Conservation (phyloP, 2,329 filamentous ascomycete genomes). For the Exophiala spinifera region DNA sequence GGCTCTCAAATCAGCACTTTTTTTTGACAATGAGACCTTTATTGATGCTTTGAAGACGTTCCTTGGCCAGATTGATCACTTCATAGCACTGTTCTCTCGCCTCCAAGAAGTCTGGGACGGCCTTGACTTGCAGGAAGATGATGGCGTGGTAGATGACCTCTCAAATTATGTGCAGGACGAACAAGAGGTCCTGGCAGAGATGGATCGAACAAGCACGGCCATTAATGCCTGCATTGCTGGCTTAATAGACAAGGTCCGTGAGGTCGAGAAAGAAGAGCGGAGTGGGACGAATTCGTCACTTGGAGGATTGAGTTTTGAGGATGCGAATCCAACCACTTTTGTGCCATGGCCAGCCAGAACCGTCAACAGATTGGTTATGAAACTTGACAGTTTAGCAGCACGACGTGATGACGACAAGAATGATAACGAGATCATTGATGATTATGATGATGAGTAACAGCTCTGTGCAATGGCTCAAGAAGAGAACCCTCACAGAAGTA, state of each 20-base stretch:
- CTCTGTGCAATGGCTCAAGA: not conserved
- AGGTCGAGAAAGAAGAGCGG: conserved; percentile 21
- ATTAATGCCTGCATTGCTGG: conserved; percentile 63
- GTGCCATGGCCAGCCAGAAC: conserved; percentile 71
- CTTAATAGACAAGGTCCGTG: conserved; percentile 20
- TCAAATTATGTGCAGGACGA: conserved; percentile 72
- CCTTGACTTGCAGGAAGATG: conserved; percentile 76
- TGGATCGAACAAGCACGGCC: conserved; percentile 61
- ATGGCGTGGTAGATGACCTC: conserved; percentile 74
- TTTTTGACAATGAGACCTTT: conserved; percentile 43
- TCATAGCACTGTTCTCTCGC: conserved; percentile 72
- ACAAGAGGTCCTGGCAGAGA: conserved; percentile 60
- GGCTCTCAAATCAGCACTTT: conserved; percentile 53
- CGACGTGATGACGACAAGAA: conserved; percentile 16
- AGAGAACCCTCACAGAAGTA: not conserved
- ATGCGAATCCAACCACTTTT: conserved; percentile 55
- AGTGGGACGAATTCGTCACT: conserved; percentile 57
- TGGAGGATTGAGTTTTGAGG: conserved; percentile 57
- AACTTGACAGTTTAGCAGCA: conserved; percentile 62
- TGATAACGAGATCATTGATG: conserved; percentile 11
- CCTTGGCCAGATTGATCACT: conserved; percentile 65
- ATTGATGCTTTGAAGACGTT: conserved; percentile 39
- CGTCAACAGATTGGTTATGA: conserved; percentile 84
- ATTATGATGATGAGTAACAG: conserved; percentile 21
- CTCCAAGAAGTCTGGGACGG: conserved; percentile 73